Base-by-base conservation (phyloP, 78 protist species). In the Diacronema lutheri region DNA sequence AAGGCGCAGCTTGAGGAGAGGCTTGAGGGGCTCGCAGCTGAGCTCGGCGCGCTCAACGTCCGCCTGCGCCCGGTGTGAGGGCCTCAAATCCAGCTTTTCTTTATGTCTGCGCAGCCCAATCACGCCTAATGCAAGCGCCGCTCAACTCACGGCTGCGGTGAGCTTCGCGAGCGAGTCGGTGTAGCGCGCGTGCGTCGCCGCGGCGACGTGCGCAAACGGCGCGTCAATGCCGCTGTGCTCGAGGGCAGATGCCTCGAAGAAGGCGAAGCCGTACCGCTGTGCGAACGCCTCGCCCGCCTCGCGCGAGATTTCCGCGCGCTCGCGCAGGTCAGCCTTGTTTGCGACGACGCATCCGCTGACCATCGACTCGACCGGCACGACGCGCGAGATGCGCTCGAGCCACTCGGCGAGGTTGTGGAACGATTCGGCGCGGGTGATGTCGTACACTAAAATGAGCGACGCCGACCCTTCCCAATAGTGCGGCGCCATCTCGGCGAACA, bases 131-230 rank as follows among this genome's bases (percentile, higher is more conserved):
- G n/a, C n/a, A n/a, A n/a, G n/a, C n/a, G n/a, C n/a, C n/a, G n/a
- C n/a, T n/a, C n/a, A n/a, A n/a, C n/a, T n/a, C n/a, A n/a, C n/a
- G n/a, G n/a, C n/a, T n/a, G n/a, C n/a, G n/a, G n/a, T n/a, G 50
- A 44, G 50, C 50, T 44, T 3, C 50, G 50, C 50, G 16, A 44
- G 3, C 50, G 50, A 9, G 16, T 44, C 50, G 50, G 7, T 3
- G 50, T 44, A 44, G 16, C 50, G 50, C 50, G 16, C 7, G 50
- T 44, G 50, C 64, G 64, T 58, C 26, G 64, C 10, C 9, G 33
- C 64, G 25, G 88, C 88, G 37, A 84, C 3, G 33, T 84, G 62
- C 64, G 56, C 40, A 66, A 84, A 72, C 26, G 88, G 88, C 46
- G 1, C 72, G 46, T 26, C 46, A 64, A 50, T 10, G 26, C 41